phyloP scores from a whole-genome alignment of 2,329 filamentous ascomycete genomes.

The Passalora sequoiae region DNA sequence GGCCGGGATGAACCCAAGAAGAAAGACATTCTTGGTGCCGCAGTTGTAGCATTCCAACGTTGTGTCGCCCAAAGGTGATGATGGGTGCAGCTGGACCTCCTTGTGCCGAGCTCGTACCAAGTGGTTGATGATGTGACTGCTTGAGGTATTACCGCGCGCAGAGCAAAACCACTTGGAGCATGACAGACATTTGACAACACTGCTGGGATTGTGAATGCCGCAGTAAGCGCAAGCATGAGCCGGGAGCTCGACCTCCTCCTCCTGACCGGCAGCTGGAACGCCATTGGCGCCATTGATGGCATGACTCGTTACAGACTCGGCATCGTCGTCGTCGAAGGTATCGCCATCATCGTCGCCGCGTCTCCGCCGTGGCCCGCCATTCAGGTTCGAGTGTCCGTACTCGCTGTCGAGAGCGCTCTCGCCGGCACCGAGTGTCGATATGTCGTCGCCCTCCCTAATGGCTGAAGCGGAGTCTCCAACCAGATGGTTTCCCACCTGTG shows the following conservation, averaged over 20 bases:
- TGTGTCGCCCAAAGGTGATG: slow-evolving; percentile 88
- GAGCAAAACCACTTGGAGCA: slow-evolving; percentile 99
- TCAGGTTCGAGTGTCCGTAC: slow-evolving; percentile 53
- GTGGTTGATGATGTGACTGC: slow-evolving; percentile 97
- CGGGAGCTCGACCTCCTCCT: slow-evolving; percentile 80
- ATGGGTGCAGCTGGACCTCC: slow-evolving; percentile 93
- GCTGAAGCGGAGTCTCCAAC: slow-evolving; percentile 77
- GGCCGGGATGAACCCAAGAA: slow-evolving; percentile 94
- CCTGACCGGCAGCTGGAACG: slow-evolving; percentile 54
- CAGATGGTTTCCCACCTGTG: slow-evolving; percentile 78
- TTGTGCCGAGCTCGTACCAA: slow-evolving; percentile 95
- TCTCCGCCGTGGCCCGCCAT: slow-evolving; percentile 56
- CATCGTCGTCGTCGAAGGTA: slow-evolving; percentile 64
- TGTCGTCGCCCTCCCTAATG: slow-evolving; percentile 80
- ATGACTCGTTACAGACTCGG: slow-evolving; percentile 71
- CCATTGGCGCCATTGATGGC: slow-evolving; percentile 71
- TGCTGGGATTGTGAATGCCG: slow-evolving; percentile 91
- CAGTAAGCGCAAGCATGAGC: slow-evolving; percentile 96
- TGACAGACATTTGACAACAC: slow-evolving; percentile 90
- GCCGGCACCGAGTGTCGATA: slow-evolving; percentile 48
- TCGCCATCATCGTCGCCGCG: slow-evolving; percentile 85
- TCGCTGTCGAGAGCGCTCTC: slow-evolving; percentile 72
- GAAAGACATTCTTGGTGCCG: slow-evolving; percentile 97
- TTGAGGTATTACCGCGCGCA: slow-evolving; percentile 90
- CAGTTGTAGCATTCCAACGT: slow-evolving; percentile 99